phyloP scores from a whole-genome alignment of 1,284 basidiomycete genomes.

The Ceratobasidium sp. region DNA sequence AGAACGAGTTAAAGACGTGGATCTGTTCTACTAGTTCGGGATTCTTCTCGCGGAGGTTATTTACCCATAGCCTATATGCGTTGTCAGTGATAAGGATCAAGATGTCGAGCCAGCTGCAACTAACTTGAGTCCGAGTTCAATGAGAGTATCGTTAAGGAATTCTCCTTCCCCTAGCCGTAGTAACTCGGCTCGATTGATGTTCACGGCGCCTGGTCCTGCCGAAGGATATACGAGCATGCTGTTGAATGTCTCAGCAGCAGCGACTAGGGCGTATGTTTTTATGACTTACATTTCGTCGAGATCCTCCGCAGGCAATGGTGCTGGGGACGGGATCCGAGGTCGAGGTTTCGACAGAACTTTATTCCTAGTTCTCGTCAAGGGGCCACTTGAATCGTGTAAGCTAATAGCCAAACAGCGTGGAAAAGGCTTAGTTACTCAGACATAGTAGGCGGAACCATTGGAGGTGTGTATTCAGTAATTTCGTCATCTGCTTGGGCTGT shows the following conservation, averaged over 20 bases:
- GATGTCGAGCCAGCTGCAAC: slow-evolving; percentile 46
- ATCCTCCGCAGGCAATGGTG: neutral
- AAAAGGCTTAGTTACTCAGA: neutral
- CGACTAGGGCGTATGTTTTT: neutral
- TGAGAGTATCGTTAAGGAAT: slow-evolving; percentile 93
- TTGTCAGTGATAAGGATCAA: slow-evolving; percentile 1
- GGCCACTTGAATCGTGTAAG: neutral
- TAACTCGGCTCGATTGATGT: slow-evolving; percentile 79
- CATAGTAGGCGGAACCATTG: neutral
- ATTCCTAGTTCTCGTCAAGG: slow-evolving; percentile 1
- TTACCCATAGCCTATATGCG: slow-evolving; percentile 67
- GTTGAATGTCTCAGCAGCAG: neutral
- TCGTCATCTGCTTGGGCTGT: too few species aligned
- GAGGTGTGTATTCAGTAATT: neutral
- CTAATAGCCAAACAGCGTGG: too few species aligned
- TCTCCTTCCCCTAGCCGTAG: slow-evolving; percentile 76
- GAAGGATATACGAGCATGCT: slow-evolving; percentile 82
- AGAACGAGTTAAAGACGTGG: slow-evolving; percentile 96
- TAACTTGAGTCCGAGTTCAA: slow-evolving; percentile 93
- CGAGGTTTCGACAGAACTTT: neutral
- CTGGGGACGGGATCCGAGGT: neutral
- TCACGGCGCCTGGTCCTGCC: slow-evolving; percentile 72
- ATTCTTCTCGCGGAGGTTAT: slow-evolving; percentile 60
- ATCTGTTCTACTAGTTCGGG: slow-evolving; percentile 74
- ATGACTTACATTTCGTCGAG: slow-evolving; percentile 33